A percentile compares a stretch with the other conserved stretches of the same genome.
Evolutionary conservation across 768 basidiomycete genomes (phyloP).

Genomic region (Phanerochaete carnosa): DNA sequence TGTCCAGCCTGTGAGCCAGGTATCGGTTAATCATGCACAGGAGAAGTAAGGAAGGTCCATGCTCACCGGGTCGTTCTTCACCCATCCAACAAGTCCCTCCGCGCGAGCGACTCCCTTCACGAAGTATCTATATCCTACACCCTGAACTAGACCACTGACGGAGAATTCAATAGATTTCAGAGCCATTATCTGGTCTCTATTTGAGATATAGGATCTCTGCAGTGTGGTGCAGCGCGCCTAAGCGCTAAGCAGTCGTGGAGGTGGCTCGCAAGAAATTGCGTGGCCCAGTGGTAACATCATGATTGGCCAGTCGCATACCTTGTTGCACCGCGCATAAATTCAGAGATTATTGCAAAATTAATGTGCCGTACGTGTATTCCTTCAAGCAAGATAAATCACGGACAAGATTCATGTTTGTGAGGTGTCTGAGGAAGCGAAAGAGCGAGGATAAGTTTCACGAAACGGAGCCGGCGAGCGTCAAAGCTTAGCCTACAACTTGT

Average conservation of each 20-base stretch:
- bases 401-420: no score
- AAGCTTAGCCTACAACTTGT: constrained; percentile 11
- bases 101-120: neutral
- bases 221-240: neutral
- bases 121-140: constrained; percentile 15
- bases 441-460: neutral
- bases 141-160: constrained; percentile 11
- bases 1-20: constrained; percentile 2
- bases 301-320: neutral
- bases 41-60: neutral
- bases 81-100: constrained; percentile 15
- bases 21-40: neutral
- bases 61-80: constrained; percentile 14
- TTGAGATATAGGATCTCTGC: neutral
- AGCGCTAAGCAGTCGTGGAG: neutral
- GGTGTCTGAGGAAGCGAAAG: neutral
- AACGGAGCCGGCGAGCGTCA: neutral
- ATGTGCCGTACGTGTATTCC: no score
- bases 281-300: neutral
- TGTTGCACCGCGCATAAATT: no score
- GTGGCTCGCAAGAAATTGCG: neutral
- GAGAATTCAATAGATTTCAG: constrained; percentile 9
- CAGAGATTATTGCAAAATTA: no score
- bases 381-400: no score
- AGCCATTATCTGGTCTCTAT: neutral